Evolutionary conservation across 2,329 filamentous ascomycete species (phyloP).

Genomic region (Elsinoe arachidis): DNA sequence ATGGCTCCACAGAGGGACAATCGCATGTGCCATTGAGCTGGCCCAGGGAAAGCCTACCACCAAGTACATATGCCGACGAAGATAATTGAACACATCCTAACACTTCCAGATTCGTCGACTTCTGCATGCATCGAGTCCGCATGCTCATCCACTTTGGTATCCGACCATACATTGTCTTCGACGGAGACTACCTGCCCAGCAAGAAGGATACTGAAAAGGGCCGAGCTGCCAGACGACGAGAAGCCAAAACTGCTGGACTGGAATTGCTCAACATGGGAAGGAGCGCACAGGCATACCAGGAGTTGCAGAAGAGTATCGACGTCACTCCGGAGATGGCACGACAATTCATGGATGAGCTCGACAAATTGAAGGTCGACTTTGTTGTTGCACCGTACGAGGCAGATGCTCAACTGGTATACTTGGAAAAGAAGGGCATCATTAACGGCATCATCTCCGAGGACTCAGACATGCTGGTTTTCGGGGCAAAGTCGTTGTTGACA

Average conservation of each 20-base stretch:
- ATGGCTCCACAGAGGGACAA: slow-evolving; percentile 91
- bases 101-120: slow-evolving; percentile 67
- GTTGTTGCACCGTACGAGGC: slow-evolving; percentile 96
- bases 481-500: slow-evolving; percentile 79
- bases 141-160: slow-evolving; percentile 94
- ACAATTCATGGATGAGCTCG: slow-evolving; percentile 77
- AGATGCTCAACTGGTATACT: slow-evolving; percentile 90
- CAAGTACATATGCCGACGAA: slow-evolving; percentile 50
- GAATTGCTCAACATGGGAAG: slow-evolving; percentile 78
- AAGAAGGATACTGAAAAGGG: slow-evolving; percentile 80
- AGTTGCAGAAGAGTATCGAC: slow-evolving; percentile 92
- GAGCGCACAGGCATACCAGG: slow-evolving; percentile 66
- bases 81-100: slow-evolving; percentile 17
- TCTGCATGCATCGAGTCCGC: slow-evolving; percentile 77
- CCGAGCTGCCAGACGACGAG: slow-evolving; percentile 64
- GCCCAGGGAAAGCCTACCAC: slow-evolving; percentile 79
- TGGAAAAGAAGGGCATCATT: slow-evolving; percentile 77
- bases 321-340: slow-evolving; percentile 94
- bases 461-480: slow-evolving; percentile 91
- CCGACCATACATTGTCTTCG: slow-evolving; percentile 91
- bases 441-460: slow-evolving; percentile 90
- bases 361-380: slow-evolving; percentile 69
- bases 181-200: slow-evolving; percentile 89
- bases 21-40: slow-evolving; percentile 83
- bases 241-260: slow-evolving; percentile 65